Conservation (phyloP, 495 filamentous ascomycete species). For the Cryomyces minteri region DNA sequence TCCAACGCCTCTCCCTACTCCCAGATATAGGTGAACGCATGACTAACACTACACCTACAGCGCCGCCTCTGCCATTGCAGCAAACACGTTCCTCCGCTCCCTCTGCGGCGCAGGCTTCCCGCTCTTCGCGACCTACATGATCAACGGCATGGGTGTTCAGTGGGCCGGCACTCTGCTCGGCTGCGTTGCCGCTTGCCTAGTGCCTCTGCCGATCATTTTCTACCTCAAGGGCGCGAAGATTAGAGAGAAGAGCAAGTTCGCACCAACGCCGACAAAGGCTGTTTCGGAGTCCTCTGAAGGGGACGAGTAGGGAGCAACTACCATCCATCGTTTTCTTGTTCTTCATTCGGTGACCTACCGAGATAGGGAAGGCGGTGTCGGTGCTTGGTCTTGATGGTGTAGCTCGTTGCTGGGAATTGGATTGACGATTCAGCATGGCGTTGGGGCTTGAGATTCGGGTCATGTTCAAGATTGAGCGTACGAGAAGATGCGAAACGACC, state of each 20-base stretch:
- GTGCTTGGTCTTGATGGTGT: too few species aligned
- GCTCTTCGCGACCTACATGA: constrained; percentile 69
- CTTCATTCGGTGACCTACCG: too few species aligned
- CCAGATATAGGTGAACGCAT: neutral
- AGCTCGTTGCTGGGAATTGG: too few species aligned
- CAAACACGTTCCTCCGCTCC: constrained; percentile 75
- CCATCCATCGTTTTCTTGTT: too few species aligned
- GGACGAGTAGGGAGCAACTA: too few species aligned
- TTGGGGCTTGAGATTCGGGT: too few species aligned
- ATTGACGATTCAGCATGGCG: too few species aligned
- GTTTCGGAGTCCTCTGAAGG: neutral
- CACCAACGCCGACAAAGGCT: constrained; percentile 26
- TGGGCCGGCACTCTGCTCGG: constrained; percentile 66
- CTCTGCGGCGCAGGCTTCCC: constrained; percentile 63
- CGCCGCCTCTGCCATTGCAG: constrained; percentile 74
- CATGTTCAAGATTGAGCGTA: too few species aligned
- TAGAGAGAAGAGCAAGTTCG: constrained; percentile 46
- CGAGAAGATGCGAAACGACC: too few species aligned
- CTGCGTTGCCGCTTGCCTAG: constrained; percentile 43
- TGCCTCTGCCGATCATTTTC: constrained; percentile 61
- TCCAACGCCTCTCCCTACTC: too few species aligned
- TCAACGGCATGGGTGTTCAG: constrained; percentile 53
- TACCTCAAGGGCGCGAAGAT: constrained; percentile 43
- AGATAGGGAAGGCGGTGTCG: too few species aligned
- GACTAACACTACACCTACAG: neutral